Evolutionary conservation across 495 filamentous ascomycete genomes (phyloP).

Genomic region (Aspergillus affinis): DNA sequence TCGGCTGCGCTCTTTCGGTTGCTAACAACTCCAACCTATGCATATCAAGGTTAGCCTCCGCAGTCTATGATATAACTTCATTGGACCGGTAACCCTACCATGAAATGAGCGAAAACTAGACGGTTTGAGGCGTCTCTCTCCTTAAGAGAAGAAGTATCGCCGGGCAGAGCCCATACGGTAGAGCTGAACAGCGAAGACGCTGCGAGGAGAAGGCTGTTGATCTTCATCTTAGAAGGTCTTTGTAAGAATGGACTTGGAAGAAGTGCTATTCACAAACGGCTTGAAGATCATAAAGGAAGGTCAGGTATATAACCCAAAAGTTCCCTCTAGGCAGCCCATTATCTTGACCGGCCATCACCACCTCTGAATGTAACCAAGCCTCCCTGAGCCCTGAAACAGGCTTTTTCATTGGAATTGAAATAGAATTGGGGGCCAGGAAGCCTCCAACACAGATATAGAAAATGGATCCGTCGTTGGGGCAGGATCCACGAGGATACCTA

Average conservation of each 20-base stretch:
- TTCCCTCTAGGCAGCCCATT: background rate
- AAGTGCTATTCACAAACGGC: background rate
- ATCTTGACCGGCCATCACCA: too few species aligned
- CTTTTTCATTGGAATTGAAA: background rate
- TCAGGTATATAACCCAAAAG: background rate
- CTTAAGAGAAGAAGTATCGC: background rate
- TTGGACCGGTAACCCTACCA: conserved; percentile 36
- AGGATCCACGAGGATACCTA: background rate
- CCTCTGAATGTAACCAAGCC: background rate
- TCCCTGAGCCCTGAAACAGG: background rate
- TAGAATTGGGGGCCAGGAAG: background rate
- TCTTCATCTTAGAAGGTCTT: conserved; percentile 1
- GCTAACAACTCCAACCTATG: conserved; percentile 50
- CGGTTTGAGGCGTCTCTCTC: conserved; percentile 14
- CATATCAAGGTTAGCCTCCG: background rate
- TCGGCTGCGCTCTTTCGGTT: conserved; percentile 46
- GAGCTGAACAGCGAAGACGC: background rate
- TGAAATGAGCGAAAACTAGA: conserved; percentile 59
- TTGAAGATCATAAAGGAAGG: background rate
- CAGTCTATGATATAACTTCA: background rate
- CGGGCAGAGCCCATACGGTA: conserved; percentile 7
- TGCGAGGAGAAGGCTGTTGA: background rate
- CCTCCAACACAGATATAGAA: background rate
- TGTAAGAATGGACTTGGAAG: background rate
- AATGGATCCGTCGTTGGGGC: background rate